Percentiles rank a stretch among this genome's conserved stretches.
phyloP scores from a whole-genome alignment of 108 stramenopile genomes.

The Nannochloropsis gaditana region DNA sequence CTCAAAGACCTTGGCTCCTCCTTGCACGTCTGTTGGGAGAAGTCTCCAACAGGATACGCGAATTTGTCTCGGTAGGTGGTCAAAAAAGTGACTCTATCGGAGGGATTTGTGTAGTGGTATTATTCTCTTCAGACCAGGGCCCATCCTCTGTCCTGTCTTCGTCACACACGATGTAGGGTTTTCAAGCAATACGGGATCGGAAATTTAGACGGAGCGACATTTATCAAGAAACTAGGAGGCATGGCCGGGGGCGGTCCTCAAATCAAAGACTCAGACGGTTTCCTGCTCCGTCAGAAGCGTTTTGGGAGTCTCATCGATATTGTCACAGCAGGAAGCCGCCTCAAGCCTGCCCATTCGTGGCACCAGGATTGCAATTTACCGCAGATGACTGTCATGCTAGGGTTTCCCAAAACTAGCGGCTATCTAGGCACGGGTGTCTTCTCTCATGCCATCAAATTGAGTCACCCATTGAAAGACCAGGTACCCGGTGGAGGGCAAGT shows the following conservation, averaged over 20 bases:
- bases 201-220: neutral
- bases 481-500: neutral
- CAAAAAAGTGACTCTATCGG: too few relatives aligned
- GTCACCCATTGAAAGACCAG: neutral
- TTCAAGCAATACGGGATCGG: neutral
- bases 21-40: conserved; percentile 19
- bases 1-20: neutral
- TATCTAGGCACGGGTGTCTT: neutral
- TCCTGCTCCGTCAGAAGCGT: neutral
- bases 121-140: too few relatives aligned
- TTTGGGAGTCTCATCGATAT: conserved; percentile 11
- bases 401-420: neutral
- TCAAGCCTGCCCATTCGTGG: conserved; percentile 19
- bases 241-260: neutral
- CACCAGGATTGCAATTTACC: conserved; percentile 14
- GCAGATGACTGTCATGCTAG: neutral
- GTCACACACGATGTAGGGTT: neutral
- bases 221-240: neutral
- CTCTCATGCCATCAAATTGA: conserved; percentile 20
- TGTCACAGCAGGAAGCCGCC: neutral
- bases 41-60: neutral
- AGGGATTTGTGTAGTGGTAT: too few relatives aligned
- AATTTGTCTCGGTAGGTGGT: neutral
- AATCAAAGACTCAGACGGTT: neutral
- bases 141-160: too few relatives aligned